A percentile compares a stretch with the other conserved stretches of the same genome.
These are phyloP conservation scores for Hypoxylon intermedium DNA, from an alignment of 495 filamentous ascomycete species.

Conservation along the genomic window DNA sequence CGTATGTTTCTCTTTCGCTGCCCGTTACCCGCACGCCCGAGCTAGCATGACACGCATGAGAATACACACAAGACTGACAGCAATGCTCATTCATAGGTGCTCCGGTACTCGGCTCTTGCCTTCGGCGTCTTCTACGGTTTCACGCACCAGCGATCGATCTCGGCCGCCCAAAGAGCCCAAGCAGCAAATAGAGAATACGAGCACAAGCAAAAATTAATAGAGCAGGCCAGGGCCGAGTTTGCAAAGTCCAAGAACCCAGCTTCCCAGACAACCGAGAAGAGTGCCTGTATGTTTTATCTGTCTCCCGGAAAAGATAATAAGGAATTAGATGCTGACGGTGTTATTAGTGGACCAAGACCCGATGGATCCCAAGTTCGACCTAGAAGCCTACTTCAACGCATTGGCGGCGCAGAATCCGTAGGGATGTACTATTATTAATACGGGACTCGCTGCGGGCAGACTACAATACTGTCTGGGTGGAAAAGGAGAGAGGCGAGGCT, in stretches of 20 bases:
- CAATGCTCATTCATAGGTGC: slow-evolving; percentile 67
- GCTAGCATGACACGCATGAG: slow-evolving; percentile 7
- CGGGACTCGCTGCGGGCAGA: slow-evolving; percentile 5
- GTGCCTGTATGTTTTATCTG: slow-evolving; percentile 62
- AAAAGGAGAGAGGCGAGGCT: slow-evolving; percentile 1
- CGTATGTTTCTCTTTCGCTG: slow-evolving; percentile 52
- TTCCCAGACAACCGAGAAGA: slow-evolving; percentile 57
- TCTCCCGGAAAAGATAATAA: not conserved
- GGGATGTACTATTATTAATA: slow-evolving; percentile 34
- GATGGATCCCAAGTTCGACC: slow-evolving; percentile 83
- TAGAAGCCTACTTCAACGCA: slow-evolving; percentile 80
- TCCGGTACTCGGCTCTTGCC: slow-evolving; percentile 90
- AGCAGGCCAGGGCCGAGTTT: slow-evolving; percentile 89
- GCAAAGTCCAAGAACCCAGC: slow-evolving; percentile 77
- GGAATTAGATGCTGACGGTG: slow-evolving; percentile 17
- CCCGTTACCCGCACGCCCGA: slow-evolving; percentile 20
- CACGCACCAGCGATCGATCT: slow-evolving; percentile 83
- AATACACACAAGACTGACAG: slow-evolving; percentile 22
- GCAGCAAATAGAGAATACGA: slow-evolving; percentile 79
- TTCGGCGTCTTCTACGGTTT: slow-evolving; percentile 91
- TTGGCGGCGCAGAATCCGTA: slow-evolving; percentile 60
- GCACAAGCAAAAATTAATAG: slow-evolving; percentile 85
- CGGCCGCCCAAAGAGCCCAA: slow-evolving; percentile 66
- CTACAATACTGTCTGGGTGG: slow-evolving; percentile 16
- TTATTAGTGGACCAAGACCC: slow-evolving; percentile 80